These are phyloP conservation scores for Penicillium capsulatum DNA, from an alignment of 2,329 filamentous ascomycete genomes.

Conservation along the genomic window DNA sequence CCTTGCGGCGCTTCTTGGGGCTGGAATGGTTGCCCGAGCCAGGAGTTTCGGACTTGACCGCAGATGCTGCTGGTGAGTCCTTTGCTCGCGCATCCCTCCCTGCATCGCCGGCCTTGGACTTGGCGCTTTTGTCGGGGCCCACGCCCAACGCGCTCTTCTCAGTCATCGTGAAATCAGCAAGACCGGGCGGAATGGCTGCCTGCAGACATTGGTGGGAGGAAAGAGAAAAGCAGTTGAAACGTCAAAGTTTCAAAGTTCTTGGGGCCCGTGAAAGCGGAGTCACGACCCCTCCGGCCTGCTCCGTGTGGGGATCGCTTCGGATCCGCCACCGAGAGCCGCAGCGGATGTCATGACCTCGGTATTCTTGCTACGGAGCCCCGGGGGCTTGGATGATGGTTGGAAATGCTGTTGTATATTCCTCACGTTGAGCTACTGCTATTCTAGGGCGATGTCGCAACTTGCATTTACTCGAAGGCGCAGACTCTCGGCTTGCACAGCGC, in stretches of 20 bases:
- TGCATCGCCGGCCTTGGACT: constrained; percentile 27
- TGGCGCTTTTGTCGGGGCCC: constrained; percentile 22
- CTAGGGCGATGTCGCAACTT: too few relatives aligned
- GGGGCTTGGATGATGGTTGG: neutral
- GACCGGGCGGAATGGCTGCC: constrained; percentile 20
- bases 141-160: constrained; percentile 26
- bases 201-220: constrained; percentile 25
- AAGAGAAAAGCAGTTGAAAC: constrained; percentile 7
- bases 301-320: constrained; percentile 15
- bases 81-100: constrained; percentile 32
- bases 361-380: neutral
- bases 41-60: constrained; percentile 33
- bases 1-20: constrained; percentile 81
- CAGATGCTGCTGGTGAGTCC: constrained; percentile 26
- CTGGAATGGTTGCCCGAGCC: constrained; percentile 44
- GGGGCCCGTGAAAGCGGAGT: constrained; percentile 21
- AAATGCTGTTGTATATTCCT: too few relatives aligned
- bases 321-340: too few relatives aligned
- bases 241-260: constrained; percentile 17
- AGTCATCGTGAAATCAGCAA: constrained; percentile 28
- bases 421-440: too few relatives aligned
- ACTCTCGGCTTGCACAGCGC: neutral
- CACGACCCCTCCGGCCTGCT: constrained; percentile 23
- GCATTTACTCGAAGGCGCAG: too few relatives aligned
- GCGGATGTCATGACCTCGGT: neutral